Evolutionary conservation across 148 eudicot species (phyloP).

Genomic region (Camellia granthamiana): DNA sequence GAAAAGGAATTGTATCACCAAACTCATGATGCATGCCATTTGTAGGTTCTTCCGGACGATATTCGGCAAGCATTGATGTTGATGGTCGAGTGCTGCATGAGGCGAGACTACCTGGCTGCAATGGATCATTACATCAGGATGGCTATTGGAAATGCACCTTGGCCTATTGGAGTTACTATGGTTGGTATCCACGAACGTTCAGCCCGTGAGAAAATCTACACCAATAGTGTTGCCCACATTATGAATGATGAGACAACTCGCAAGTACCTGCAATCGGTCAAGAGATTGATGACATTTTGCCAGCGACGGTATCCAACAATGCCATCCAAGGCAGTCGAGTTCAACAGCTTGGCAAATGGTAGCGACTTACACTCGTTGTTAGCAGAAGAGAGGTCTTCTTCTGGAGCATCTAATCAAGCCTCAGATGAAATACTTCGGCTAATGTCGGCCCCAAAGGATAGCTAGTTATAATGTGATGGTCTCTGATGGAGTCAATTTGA

Average conservation of each 20-base stretch:
- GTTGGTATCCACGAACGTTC: constrained; percentile 99
- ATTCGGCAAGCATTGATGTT: constrained; percentile 68
- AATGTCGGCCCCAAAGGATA: constrained; percentile 72
- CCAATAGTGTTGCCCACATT: constrained; percentile 95
- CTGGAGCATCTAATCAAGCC: constrained; percentile 25
- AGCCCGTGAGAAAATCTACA: constrained; percentile 95
- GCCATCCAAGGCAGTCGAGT: constrained; percentile 94
- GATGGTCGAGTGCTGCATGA: constrained; percentile 71
- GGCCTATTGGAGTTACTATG: constrained; percentile 99
- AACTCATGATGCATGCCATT: background rate
- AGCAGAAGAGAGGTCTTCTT: constrained; percentile 52
- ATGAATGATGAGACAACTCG: constrained; percentile 99
- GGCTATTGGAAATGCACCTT: constrained; percentile 98
- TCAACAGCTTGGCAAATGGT: constrained; percentile 96
- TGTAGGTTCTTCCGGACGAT: constrained; percentile 78
- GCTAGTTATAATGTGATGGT: constrained; percentile 7
- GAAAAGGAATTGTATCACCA: background rate
- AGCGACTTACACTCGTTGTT: constrained; percentile 79
- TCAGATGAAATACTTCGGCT: constrained; percentile 66
- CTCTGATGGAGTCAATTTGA: background rate
- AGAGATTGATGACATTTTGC: constrained; percentile 88
- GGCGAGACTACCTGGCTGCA: constrained; percentile 87
- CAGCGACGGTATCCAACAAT: constrained; percentile 86
- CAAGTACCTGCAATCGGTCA: constrained; percentile 89
- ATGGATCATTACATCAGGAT: constrained; percentile 90